Base-by-base conservation (phyloP, 2,329 filamentous ascomycete genomes). In the Aureobasidium sp. region DNA sequence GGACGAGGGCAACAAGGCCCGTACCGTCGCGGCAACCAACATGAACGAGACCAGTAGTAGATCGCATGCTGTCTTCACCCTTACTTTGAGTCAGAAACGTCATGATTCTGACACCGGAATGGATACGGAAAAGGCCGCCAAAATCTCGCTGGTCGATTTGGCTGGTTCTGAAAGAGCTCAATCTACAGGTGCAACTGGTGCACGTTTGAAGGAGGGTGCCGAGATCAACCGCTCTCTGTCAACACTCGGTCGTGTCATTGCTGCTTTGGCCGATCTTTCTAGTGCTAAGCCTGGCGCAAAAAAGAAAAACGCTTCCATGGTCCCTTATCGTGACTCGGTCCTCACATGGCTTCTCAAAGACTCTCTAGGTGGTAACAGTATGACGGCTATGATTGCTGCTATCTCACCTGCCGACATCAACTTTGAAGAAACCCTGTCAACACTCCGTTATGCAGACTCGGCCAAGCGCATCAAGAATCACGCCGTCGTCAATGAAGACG, bases 391-490 rank as follows among this genome's bases (percentile, higher is more conserved):
- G 95, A 99, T 99, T 81, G 95, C 94, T 56, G 93, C 93, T 59
- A 97, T 99, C 72, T 97, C 92, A 71, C 94, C 94, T 4, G 94
- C 94, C 61, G 94, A 99, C 76, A 97, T 97, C 79, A 99, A 99
- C 76, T 97, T 96, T 72, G 94, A 99, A 67, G 94, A 99, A 76
- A 99, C 95, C 0, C 81, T 99, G 20, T 94, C 92, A 73, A 99
- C 94, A 0, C 81, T 99, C 32, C 86, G 95, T 71, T 99, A 99
- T 75, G 94, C 95, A 62, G 93, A 99, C 73, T 97, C 92, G 8
- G 94, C 94, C 29, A 99, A 99, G 79, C 87, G 94, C 69, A 99
- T 99, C 82, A 97, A 97, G 90, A 99, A 99, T 78, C 94, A 99
- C 75, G 94, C 94, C 63, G 94, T 99, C 56, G 89, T 99, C 75